Base-by-base conservation (phyloP, 768 basidiomycete species). In the Omphalotus guepiniiformis region DNA sequence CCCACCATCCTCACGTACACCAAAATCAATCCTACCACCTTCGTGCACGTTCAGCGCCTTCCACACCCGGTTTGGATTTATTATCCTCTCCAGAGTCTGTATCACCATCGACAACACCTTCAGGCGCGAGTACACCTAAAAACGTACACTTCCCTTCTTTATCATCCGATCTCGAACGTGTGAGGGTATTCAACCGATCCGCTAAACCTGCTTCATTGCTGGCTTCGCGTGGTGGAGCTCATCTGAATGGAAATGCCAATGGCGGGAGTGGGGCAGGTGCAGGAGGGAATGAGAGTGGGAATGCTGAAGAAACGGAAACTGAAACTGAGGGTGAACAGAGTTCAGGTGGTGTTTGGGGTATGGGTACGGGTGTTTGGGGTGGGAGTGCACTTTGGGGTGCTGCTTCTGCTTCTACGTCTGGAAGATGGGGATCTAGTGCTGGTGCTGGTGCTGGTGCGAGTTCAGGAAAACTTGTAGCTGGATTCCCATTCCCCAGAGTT, bases 91-190 rank as follows among this genome's bases (percentile, higher is more conserved):
- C 47, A 21, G 27, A 51, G 13, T 21, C 55, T 38, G 29, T 8
- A 18, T 30, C 40, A 35, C 30, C 25, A 9, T n/a, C 46, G 53
- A 19, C 48, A 49, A 21, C 50, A 19, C 44, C 50, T 32, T 27
- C 46, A 45, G 6, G 44, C 29, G 21, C 53, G 78, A 44, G 50
- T 23, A 69, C 72, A 11, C 79, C 78, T 1, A 95, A 95, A 70
- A 85, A 82, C 42, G 94, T 97, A 0, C 93, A 94, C 61, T 98
- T 97, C 56, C 87, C 91, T 11, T 73, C 79, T 0, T 73, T 77
- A 40, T 71, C 78, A 50, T 75, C 77, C 36, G 73, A 75, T n/a
- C 70, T 88, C 19, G 80, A 79, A 25, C 80, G 76, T 2, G 74
- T 89, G 35, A 69, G 78, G 13, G 51, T 88, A 6, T 89, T 79